These are phyloP conservation scores for Pyrrhoderma lamaoense DNA, from an alignment of 1,284 basidiomycete genomes.

Conservation along the genomic window DNA sequence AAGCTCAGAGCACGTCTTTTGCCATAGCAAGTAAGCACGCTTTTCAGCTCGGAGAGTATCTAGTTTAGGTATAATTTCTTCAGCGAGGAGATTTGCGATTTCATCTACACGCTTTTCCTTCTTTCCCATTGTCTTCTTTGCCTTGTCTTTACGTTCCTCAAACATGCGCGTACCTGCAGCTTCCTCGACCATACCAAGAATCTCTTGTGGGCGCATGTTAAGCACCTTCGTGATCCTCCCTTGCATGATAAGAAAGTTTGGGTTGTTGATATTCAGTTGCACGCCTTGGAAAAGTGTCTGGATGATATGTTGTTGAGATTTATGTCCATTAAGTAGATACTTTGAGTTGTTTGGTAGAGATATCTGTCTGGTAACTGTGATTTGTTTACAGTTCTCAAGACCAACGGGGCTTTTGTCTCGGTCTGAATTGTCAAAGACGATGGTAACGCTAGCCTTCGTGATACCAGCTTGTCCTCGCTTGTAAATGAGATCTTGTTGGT, in stretches of 20 bases:
- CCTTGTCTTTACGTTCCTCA: constrained; percentile 97
- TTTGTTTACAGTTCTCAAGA: constrained; percentile 77
- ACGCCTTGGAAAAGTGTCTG: constrained; percentile 96
- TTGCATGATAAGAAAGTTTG: constrained; percentile 99
- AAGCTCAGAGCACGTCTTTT: constrained; percentile 84
- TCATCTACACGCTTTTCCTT: constrained; percentile 97
- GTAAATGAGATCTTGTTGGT: constrained; percentile 97
- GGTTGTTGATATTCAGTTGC: constrained; percentile 99
- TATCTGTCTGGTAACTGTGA: constrained; percentile 97
- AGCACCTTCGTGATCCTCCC: constrained; percentile 94
- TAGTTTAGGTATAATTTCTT: constrained; percentile 94
- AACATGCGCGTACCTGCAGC: constrained; percentile 99
- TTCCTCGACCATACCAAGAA: constrained; percentile 98
- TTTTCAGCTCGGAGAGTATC: constrained; percentile 90
- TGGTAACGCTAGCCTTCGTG: constrained; percentile 96
- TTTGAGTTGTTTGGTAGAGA: constrained; percentile 93
- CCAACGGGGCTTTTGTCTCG: constrained; percentile 80
- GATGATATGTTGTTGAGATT: constrained; percentile 80
- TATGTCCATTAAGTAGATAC: constrained; percentile 96
- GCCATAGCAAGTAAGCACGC: constrained; percentile 83
- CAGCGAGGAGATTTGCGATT: constrained; percentile 70
- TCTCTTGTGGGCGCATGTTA: constrained; percentile 98
- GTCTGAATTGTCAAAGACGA: constrained; percentile 99
- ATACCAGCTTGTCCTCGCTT: constrained; percentile 97
- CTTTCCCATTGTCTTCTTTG: constrained; percentile 93